Conservation (phyloP, 2,329 filamentous ascomycete genomes). For the Fusarium begoniae region DNA sequence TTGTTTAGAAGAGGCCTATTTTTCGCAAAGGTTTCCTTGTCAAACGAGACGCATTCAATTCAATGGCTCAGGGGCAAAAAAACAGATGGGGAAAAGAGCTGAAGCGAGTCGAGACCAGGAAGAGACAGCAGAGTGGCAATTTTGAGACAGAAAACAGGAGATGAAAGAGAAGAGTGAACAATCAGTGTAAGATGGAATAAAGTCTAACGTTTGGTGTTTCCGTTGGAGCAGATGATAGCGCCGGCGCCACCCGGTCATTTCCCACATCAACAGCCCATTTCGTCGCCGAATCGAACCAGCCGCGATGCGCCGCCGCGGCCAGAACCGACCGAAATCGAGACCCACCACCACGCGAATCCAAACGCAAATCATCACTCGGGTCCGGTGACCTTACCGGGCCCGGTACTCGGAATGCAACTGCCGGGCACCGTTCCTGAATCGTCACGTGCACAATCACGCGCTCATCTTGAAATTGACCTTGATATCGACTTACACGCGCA, state of each 20-base stretch:
- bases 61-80: not conserved
- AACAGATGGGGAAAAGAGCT: not conserved
- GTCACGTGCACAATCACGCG: constrained; percentile 1
- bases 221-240: constrained; percentile 38
- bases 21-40: not conserved
- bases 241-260: constrained; percentile 37
- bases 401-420: constrained; percentile 32
- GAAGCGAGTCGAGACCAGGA: not conserved
- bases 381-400: constrained; percentile 17
- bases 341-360: constrained; percentile 31
- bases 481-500: constrained; percentile 35
- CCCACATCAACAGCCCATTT: constrained; percentile 44
- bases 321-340: constrained; percentile 37
- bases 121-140: not conserved
- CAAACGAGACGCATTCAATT: not conserved
- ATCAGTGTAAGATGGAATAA: constrained; percentile 12
- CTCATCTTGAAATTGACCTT: constrained; percentile 14
- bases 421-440: constrained; percentile 15
- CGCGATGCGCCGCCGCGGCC: constrained; percentile 36
- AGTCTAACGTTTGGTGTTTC: constrained; percentile 34
- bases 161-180: constrained; percentile 4
- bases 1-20: not conserved
- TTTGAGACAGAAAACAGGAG: constrained; percentile 11
- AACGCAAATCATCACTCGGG: not conserved
- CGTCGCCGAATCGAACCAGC: constrained; percentile 42